Conservation (phyloP, 495 filamentous ascomycete species). For the Penicillium silybi region DNA sequence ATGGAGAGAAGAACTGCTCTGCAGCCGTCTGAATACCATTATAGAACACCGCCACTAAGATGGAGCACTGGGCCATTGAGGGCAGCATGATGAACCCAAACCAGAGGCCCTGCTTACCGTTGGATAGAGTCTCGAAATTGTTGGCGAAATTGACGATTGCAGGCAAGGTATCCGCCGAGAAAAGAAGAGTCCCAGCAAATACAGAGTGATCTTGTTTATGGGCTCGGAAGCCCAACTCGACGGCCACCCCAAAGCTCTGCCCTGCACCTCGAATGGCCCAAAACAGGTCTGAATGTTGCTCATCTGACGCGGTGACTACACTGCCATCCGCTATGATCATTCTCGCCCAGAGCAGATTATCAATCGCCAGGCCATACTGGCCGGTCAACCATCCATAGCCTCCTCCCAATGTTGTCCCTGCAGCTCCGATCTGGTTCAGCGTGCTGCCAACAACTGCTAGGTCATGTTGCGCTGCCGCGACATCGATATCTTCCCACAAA, state of each 20-base stretch:
- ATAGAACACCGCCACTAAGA: constrained; percentile 36
- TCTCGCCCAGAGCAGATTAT: constrained; percentile 41
- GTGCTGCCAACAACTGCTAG: constrained; percentile 51
- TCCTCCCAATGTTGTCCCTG: constrained; percentile 49
- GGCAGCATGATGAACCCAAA: constrained; percentile 32
- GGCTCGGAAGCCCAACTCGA: constrained; percentile 36
- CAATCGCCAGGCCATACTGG: constrained; percentile 42
- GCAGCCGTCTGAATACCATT: constrained; percentile 38
- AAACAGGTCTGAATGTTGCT: constrained; percentile 34
- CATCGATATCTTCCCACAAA: constrained; percentile 50
- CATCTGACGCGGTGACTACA: constrained; percentile 25
- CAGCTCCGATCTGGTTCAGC: constrained; percentile 13
- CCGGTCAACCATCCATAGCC: constrained; percentile 48
- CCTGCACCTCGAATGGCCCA: constrained; percentile 44
- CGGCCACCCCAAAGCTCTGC: constrained; percentile 35
- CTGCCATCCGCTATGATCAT: constrained; percentile 47
- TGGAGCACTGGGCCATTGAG: constrained; percentile 16
- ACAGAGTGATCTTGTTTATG: constrained; percentile 30
- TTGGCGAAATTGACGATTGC: constrained; percentile 38
- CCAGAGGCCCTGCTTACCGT: constrained; percentile 14
- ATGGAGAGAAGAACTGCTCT: constrained; percentile 26
- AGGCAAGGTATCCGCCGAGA: constrained; percentile 19
- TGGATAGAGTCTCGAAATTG: constrained; percentile 20
- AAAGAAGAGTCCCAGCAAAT: constrained; percentile 40
- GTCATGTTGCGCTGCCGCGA: constrained; percentile 34